phyloP scores from a whole-genome alignment of 139 green algal species.

The Volvox africanus region DNA sequence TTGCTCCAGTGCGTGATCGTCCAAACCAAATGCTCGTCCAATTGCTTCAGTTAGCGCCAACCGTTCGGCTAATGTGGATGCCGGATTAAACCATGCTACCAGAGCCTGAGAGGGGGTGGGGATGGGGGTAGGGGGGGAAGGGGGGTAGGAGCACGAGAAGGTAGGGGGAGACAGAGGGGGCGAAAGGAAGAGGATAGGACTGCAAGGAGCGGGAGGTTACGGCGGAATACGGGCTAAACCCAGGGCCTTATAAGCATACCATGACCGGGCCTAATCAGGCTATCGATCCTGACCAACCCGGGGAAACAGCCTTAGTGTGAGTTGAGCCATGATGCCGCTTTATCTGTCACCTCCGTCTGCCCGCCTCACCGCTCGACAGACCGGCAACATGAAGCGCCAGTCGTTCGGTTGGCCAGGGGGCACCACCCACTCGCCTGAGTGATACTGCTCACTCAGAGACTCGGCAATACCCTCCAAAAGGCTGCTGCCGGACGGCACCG shows the following conservation, averaged over 20 bases:
- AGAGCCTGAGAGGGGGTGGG: not conserved
- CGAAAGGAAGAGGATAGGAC: not conserved
- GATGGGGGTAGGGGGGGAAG: too few relatives aligned
- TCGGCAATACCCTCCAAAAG: not conserved
- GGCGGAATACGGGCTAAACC: too few relatives aligned
- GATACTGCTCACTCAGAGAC: slow-evolving; percentile 13
- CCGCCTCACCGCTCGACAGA: slow-evolving; percentile 11
- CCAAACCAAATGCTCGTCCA: slow-evolving; percentile 36
- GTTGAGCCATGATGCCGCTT: not conserved
- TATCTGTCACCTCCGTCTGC: not conserved
- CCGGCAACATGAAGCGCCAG: slow-evolving; percentile 40
- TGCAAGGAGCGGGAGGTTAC: too few relatives aligned
- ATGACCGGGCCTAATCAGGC: too few relatives aligned
- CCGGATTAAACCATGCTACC: slow-evolving; percentile 24
- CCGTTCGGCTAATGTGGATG: not conserved
- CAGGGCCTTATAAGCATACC: too few relatives aligned
- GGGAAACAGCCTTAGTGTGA: too few relatives aligned
- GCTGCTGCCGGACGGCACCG: not conserved
- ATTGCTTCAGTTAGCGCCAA: slow-evolving; percentile 20
- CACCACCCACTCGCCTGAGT: slow-evolving; percentile 12
- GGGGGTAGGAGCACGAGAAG: too few relatives aligned
- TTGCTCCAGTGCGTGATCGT: slow-evolving; percentile 38
- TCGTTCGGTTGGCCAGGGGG: slow-evolving; percentile 39
- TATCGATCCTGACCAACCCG: too few relatives aligned
- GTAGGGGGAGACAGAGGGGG: too few relatives aligned